Percentiles rank a stretch among this genome's conserved stretches.
Evolutionary conservation across 495 filamentous ascomycete genomes (phyloP).

Genomic region (Penicillium turbatum): DNA sequence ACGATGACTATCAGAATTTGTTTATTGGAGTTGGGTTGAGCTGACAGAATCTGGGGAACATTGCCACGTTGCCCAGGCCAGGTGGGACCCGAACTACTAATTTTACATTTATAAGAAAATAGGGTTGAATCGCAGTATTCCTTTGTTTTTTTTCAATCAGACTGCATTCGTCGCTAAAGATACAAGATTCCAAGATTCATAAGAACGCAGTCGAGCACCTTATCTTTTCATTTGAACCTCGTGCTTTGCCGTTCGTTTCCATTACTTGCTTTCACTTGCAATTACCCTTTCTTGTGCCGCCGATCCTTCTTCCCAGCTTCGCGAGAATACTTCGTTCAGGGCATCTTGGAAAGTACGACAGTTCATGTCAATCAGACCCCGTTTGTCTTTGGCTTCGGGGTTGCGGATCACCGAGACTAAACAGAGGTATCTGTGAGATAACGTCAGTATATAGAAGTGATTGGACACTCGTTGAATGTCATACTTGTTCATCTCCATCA

Average conservation of each 20-base stretch:
- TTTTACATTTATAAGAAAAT: background rate
- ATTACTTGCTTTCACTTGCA: conserved; percentile 1
- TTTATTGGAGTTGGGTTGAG: conserved; percentile 1
- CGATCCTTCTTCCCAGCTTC: conserved; percentile 40
- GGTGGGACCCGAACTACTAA: background rate
- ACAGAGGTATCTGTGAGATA: conserved; percentile 51
- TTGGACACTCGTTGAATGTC: conserved; percentile 15
- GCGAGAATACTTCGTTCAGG: conserved; percentile 53
- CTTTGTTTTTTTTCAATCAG: background rate
- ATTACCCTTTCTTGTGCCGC: background rate
- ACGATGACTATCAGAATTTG: background rate
- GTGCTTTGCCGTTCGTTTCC: background rate
- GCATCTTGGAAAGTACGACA: conserved; percentile 57
- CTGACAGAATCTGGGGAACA: conserved; percentile 1
- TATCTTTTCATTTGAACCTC: background rate
- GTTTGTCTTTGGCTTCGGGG: conserved; percentile 51
- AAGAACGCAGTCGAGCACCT: background rate
- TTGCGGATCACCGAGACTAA: conserved; percentile 75
- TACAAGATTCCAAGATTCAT: background rate
- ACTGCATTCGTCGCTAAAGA: background rate
- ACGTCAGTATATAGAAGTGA: conserved; percentile 2
- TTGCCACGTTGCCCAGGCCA: background rate
- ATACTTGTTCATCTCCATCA: conserved; percentile 88
- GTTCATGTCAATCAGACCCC: conserved; percentile 58
- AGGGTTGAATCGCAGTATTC: too few species aligned